A percentile compares a stretch with the other conserved stretches of the same genome.
These are phyloP conservation scores for Exophiala calicioides DNA, from an alignment of 2,329 filamentous ascomycete species.

Conservation along the genomic window DNA sequence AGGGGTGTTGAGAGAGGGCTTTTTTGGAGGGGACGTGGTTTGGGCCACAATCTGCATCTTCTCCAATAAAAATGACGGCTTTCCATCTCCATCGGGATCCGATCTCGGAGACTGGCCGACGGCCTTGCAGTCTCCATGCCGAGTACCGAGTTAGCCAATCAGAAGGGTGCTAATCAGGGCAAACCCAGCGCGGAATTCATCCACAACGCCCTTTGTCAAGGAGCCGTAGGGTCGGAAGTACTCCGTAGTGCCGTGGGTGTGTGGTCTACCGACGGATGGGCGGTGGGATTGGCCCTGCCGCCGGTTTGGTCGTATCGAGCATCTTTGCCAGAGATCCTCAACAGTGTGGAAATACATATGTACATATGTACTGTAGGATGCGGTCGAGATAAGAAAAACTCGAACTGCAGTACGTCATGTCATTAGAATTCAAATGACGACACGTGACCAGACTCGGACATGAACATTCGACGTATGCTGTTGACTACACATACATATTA, in stretches of 20 bases:
- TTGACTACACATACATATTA: no score
- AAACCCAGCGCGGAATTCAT: not conserved
- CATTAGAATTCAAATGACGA: not conserved
- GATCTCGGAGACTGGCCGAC: constrained; percentile 15
- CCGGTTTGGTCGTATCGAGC: not conserved
- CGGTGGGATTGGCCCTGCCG: not conserved
- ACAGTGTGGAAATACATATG: no score
- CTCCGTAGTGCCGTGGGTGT: no score
- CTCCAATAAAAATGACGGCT: constrained; percentile 5
- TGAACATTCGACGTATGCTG: no score
- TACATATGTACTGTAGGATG: no score
- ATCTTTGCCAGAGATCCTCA: no score
- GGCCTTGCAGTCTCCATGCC: not conserved
- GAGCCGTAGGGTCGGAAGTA: no score
- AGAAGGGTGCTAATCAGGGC: not conserved
- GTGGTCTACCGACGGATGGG: not conserved
- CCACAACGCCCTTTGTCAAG: not conserved
- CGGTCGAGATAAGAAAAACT: no score
- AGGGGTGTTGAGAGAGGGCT: no score
- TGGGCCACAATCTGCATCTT: not conserved
- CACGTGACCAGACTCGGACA: not conserved
- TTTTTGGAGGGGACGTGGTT: no score
- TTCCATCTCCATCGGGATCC: constrained; percentile 1
- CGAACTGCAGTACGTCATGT: no score
- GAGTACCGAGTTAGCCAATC: constrained; percentile 20